phyloP scores from a whole-genome alignment of 345 rosid species.

The Atalantia buxifolia region DNA sequence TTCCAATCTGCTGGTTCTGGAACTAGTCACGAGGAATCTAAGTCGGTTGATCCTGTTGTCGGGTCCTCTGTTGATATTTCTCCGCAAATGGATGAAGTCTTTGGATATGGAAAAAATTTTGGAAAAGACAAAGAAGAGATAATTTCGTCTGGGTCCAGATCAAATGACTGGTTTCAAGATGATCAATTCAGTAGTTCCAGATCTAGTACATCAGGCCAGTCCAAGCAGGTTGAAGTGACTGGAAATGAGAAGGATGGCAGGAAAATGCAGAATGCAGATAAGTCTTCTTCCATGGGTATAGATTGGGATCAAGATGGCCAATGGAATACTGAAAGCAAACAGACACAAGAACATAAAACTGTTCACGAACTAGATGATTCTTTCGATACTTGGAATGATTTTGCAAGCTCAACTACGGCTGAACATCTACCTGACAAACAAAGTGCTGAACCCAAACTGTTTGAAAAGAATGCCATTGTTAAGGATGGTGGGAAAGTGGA shows the following conservation, averaged over 20 bases:
- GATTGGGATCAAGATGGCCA: slow-evolving; percentile 32
- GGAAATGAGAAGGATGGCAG: slow-evolving; percentile 13
- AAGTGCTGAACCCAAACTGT: background rate
- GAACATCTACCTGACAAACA: slow-evolving; percentile 25
- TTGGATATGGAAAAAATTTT: slow-evolving; percentile 47
- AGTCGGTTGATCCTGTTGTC: slow-evolving; percentile 36
- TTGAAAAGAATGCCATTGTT: background rate
- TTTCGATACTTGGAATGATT: slow-evolving; percentile 64
- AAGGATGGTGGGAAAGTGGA: slow-evolving; percentile 5
- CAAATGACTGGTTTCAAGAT: slow-evolving; percentile 49
- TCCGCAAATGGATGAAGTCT: slow-evolving; percentile 55
- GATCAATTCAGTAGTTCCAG: slow-evolving; percentile 34
- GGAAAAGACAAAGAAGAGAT: slow-evolving; percentile 29
- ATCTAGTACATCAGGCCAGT: slow-evolving; percentile 11
- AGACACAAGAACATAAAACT: slow-evolving; percentile 20
- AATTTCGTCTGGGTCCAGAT: slow-evolving; percentile 30
- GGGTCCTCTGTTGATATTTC: slow-evolving; percentile 48
- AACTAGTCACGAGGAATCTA: slow-evolving; percentile 28
- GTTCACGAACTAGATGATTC: slow-evolving; percentile 43
- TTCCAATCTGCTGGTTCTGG: slow-evolving; percentile 42
- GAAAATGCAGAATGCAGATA: slow-evolving; percentile 10
- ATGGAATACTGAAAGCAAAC: slow-evolving; percentile 28
- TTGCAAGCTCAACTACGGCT: slow-evolving; percentile 48
- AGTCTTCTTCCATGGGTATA: slow-evolving; percentile 1
- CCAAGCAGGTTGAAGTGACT: slow-evolving; percentile 17